Conservation (phyloP, 306 rosid genomes). For the Astragalus glycyphyllos region DNA sequence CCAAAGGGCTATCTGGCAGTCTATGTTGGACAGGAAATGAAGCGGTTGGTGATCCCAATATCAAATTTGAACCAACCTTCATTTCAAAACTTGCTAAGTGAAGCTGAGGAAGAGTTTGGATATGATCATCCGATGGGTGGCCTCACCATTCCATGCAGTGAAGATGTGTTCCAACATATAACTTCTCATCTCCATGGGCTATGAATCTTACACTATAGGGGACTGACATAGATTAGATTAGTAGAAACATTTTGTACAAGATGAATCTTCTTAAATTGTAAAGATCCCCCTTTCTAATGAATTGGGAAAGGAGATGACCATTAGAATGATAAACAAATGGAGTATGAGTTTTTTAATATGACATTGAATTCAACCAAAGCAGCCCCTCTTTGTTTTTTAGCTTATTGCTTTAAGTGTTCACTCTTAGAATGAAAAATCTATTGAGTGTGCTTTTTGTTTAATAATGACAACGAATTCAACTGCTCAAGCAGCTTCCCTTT, state of each 20-base stretch:
- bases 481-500: background rate
- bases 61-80: background rate
- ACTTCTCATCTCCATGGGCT: conserved; percentile 23
- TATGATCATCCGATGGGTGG: conserved; percentile 11
- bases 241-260: background rate
- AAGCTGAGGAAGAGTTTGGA: conserved; percentile 25
- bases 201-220: background rate
- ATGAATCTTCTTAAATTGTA: background rate
- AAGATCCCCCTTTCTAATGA: background rate
- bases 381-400: too few relatives aligned
- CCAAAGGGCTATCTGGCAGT: background rate
- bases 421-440: too few relatives aligned
- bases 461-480: background rate
- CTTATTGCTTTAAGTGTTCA: too few relatives aligned
- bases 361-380: too few relatives aligned
- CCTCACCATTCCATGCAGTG: conserved; percentile 48
- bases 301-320: background rate
- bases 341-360: background rate
- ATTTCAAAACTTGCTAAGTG: background rate
- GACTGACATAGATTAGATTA: background rate
- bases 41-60: background rate
- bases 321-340: background rate
- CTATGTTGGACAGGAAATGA: conserved; percentile 9
- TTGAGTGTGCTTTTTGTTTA: background rate
- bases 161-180: conserved; percentile 28